A percentile compares a stretch with the other conserved stretches of the same genome.
These are phyloP conservation scores for Pseudoscleropodium purum DNA, from an alignment of 225 moss, liverwort and hornwort genomes.

Conservation along the genomic window DNA sequence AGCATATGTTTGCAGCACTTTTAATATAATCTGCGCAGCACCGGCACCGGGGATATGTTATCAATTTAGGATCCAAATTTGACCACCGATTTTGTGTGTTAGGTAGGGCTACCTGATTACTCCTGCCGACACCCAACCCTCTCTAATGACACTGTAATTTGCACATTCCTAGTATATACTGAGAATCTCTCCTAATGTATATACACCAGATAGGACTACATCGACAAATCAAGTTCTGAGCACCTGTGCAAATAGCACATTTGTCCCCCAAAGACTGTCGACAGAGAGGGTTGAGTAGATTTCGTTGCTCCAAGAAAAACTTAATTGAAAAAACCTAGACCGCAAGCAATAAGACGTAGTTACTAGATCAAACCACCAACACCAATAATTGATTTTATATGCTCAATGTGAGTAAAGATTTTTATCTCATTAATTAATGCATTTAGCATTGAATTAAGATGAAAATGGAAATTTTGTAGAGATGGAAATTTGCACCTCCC, in stretches of 20 bases:
- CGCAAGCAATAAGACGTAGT: neutral
- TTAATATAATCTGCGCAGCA: neutral
- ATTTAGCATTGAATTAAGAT: neutral
- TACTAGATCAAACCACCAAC: neutral
- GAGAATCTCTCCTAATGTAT: neutral
- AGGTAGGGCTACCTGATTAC: neutral
- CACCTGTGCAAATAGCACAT: neutral
- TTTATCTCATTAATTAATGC: neutral
- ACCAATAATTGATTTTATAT: neutral
- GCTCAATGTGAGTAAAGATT: neutral
- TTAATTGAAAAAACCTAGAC: neutral
- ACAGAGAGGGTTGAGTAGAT: neutral
- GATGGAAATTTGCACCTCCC: slow-evolving; percentile 12
- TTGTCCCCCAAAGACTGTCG: neutral
- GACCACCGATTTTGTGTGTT: neutral
- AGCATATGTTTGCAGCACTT: neutral
- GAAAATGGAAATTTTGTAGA: slow-evolving; percentile 10
- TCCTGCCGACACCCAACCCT: neutral
- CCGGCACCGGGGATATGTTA: neutral
- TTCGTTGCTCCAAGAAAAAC: neutral
- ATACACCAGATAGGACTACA: neutral
- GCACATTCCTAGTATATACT: neutral
- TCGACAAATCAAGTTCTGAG: neutral
- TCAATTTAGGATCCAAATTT: neutral
- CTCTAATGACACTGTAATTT: neutral